Evolutionary conservation across 2,329 filamentous ascomycete species (phyloP), one percentile per base, ranked within the genome.

Genomic region (Sclerotinia sclerotiorum): DNA sequence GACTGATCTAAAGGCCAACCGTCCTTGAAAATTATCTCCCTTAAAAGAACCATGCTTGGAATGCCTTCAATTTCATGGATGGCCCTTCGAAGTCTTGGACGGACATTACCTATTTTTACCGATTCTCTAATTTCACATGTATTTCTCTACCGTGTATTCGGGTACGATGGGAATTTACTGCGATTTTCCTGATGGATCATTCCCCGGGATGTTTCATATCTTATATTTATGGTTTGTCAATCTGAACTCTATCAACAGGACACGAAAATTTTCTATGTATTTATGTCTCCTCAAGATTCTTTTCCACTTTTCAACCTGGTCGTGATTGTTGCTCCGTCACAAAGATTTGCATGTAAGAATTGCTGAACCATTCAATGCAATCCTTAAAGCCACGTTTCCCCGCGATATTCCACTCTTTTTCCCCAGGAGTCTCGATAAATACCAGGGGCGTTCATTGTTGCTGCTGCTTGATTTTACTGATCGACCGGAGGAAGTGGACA

Each of bases 21-120:
- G 1, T 10, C 8, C 7, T 51, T 51, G 6, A 51, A 24, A 62
- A n/a, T 32, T 48, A 17, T 46, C 29, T 21, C 17, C 51, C 51
- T 15, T 24, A 19, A 51, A 51, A 21, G 4, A 51, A 15, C 39
- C n/a, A 49, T 42, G 60, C 60, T 46, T 27, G 21, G 51, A 46
- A 27, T 51, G n/a, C n/a, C 29, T 29, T 51, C 60, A 39, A 63
- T 19, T 63, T 39, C 46, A 63, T 63, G 60, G 58, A 39, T 63
- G 29, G 29, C 24, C 60, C 60, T 27, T 35, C 46, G 11, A 39
- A 62, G 46, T n/a, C n/a, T 17, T 39, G 17, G 17, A 51, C 21
- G n/a, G 32, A 39, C 3, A 35, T 39, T 13, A 27, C 13, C 11
- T 21, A 3, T 21, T 11, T 21, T 58, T 35, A 44, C 24, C 35